Evolutionary conservation across 2,329 filamentous ascomycete species (phyloP).

Genomic region (Penicillium rolfsii): DNA sequence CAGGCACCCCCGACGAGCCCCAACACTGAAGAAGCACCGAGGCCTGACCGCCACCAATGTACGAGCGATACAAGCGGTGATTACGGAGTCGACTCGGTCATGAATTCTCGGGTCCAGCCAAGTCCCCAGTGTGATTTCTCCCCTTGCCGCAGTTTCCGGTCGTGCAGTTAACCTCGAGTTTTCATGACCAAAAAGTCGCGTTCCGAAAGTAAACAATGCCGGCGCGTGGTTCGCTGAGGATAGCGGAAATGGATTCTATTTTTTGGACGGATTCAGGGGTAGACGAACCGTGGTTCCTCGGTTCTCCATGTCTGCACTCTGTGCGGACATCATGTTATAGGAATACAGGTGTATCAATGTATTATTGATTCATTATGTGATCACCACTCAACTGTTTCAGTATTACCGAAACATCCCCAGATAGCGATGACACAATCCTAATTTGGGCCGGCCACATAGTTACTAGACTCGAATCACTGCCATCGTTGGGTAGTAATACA

Average conservation of each 20-base stretch:
- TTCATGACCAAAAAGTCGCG: background rate
- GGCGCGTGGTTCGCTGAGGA: conserved; percentile 15
- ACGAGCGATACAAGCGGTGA: background rate
- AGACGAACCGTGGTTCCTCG: conserved; percentile 23
- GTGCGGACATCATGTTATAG: background rate
- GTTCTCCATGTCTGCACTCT: background rate
- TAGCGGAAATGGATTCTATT: background rate
- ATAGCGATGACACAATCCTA: background rate
- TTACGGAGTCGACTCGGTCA: background rate
- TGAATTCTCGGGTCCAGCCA: background rate
- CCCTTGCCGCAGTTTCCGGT: conserved; percentile 5
- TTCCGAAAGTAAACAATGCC: conserved; percentile 19
- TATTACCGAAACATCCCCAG: background rate
- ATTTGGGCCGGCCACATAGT: background rate
- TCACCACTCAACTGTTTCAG: background rate
- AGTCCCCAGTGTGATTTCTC: background rate
- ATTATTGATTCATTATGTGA: background rate
- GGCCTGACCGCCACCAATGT: conserved; percentile 16
- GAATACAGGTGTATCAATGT: background rate
- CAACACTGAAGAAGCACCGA: background rate
- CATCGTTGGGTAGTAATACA: background rate
- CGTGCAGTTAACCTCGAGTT: background rate
- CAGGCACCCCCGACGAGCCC: conserved; percentile 18
- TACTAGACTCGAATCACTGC: too few relatives aligned
- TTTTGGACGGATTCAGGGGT: conserved; percentile 26